Base-by-base conservation (phyloP, 768 basidiomycete species). In the Mycena alexandri region DNA sequence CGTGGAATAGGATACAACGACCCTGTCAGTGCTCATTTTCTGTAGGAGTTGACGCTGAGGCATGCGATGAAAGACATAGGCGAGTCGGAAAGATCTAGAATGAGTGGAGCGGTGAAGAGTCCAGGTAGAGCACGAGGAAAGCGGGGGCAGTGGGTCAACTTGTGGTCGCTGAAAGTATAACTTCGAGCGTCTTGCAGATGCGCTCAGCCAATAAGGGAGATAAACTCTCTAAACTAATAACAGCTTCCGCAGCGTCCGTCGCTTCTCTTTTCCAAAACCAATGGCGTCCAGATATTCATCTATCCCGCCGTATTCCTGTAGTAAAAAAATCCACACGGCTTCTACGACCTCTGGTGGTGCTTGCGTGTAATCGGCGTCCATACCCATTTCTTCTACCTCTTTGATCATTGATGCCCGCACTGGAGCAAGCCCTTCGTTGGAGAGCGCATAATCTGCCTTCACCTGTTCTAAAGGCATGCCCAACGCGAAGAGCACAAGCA, bases 361-460 rank as follows among this genome's bases (percentile, higher is more conserved):
- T 16, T 48, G 36, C 1, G 69, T 71, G 38, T 73, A 73, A 16
- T 57, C 55, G 12, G 56, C 64, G 47, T 63, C 67, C 72, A 73
- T 73, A 3, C 72, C 72, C 44, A 73, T 73, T 36, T 71, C 72
- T n/a, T 71, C 44, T 6, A 73, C 72, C 38, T 73, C 72, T 34
- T 48, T 42, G 13, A 73, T 65, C 69, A 73, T 63, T n/a, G 72
- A 68, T 24, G 25, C 64, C 21, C 72, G 60, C 3, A 71, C 58
- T 17, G 65, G 67, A 19, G 67, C 72, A 11, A 73, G 61, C n/a
- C 72, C 72, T 21, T 60, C 43, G 24, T 73, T 64, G 13, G 72
- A 73, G 34, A 73, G 56, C 8, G 68, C 57, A 16, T 73, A 73
- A 34, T 73, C 72, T 12, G 66, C 61, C 42, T 59, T 65, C 9